Evolutionary conservation across 148 eudicot species (phyloP), one percentile per base, ranked within the genome.

Genomic region (Hydrangea macrophylla): DNA sequence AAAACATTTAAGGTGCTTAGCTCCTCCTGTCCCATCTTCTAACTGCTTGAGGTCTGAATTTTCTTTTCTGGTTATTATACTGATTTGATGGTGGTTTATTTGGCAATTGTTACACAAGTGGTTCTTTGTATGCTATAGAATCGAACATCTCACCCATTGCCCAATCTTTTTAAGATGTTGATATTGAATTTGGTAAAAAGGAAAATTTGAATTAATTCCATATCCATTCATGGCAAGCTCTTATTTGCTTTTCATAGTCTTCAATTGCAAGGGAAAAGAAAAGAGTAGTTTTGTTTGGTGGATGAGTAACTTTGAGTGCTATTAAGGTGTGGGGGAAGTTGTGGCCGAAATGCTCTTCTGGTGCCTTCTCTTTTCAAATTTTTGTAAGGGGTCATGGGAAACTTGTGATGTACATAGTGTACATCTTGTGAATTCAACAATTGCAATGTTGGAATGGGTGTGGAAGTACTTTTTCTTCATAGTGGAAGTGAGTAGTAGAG

Each of bases 1-100:
- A 33, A 20, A 51, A 53, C 70, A 48, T 67, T 50, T 40, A 40
- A 12, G 48, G 67, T 71, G 64, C 73, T 68, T 31, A 32, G 67
- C 54, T 25, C 27, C 26, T 20, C 51, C 42, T 22, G 5, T 45
- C 1, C 54, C 54, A 51, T 18, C 31, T 69, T 75, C 62, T 33
- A 65, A 65, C 70, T 55, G 51, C 65, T 55, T 48, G 65, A 40
- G 22, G 17, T 35, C 32, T 36, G 22, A 35, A 3, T 35, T 35
- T 35, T 18, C 53, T 48, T 17, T 48, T 42, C 50, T 42, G 18
- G n/a, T 44, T 48, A 11, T 42, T n/a, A 48, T 48, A 0, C n/a
- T 18, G 53, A 18, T 18, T 48, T 20, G 20, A 15, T 48, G 53
- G 53, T 48, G 53, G n/a, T 48, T 18, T 48, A 48, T 48, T 20